These are phyloP conservation scores for Yamadazyma laniorum DNA, from an alignment of 805 yeast species.

Conservation along the genomic window DNA sequence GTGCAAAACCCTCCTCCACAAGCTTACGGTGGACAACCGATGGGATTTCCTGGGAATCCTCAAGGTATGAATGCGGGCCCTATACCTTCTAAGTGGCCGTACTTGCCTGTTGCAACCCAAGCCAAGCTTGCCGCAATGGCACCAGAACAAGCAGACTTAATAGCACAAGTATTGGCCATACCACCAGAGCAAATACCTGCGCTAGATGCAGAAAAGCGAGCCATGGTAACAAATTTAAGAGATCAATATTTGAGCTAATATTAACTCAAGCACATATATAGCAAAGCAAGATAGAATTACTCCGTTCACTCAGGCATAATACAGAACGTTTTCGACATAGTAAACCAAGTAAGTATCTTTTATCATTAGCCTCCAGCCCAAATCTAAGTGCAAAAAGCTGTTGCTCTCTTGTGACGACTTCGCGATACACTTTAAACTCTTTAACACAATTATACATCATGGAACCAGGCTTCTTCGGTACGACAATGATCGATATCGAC, in stretches of 20 bases:
- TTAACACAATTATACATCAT: no score
- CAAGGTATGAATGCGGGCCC: neutral
- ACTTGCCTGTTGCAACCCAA: constrained; percentile 48
- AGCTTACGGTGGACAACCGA: neutral
- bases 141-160: constrained; percentile 55
- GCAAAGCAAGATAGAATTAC: no score
- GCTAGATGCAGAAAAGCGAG: constrained; percentile 50
- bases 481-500: constrained; percentile 23
- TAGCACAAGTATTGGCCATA: constrained; percentile 52
- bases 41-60: neutral
- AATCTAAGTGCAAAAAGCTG: no score
- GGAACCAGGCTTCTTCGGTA: constrained; percentile 8
- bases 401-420: no score
- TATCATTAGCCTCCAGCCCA: no score
- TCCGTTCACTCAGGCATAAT: no score
- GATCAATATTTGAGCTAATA: constrained; percentile 56
- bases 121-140: constrained; percentile 51
- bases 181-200: constrained; percentile 49
- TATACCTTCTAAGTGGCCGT: constrained; percentile 43
- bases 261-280: no score
- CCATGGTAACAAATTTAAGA: constrained; percentile 55
- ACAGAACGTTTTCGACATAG: no score
- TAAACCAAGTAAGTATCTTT: no score
- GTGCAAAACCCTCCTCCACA: constrained; percentile 11
- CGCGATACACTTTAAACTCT: no score